Evolutionary conservation across 1,284 basidiomycete genomes (phyloP).

Genomic region (Microbotryum lychnidis-dioicae): DNA sequence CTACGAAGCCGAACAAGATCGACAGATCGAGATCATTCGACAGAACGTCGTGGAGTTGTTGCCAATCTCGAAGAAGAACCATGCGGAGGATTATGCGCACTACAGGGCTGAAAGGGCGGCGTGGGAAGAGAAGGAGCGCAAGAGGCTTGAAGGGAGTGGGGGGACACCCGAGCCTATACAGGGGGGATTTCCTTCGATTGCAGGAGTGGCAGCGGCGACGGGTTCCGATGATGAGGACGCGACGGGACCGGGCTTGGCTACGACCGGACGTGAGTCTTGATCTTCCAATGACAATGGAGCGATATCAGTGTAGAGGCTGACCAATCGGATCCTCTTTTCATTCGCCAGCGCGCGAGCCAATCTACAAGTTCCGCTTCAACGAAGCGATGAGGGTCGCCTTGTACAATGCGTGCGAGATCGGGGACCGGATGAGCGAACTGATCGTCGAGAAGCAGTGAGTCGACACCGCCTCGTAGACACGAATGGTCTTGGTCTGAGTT

Average conservation of each 20-base stretch:
- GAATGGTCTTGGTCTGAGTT: background rate
- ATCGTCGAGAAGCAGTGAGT: slow-evolving; percentile 34
- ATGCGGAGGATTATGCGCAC: slow-evolving; percentile 4
- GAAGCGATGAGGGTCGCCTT: slow-evolving; percentile 27
- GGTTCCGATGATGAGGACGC: no score
- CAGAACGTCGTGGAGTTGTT: slow-evolving; percentile 9
- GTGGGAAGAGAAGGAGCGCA: slow-evolving; percentile 4
- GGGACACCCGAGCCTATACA: slow-evolving; percentile 6
- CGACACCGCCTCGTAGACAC: background rate
- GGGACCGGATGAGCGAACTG: slow-evolving; percentile 25
- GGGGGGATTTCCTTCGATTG: background rate
- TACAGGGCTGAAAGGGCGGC: slow-evolving; percentile 10
- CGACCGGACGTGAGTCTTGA: no score
- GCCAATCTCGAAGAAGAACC: slow-evolving; percentile 13
- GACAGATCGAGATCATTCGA: slow-evolving; percentile 6
- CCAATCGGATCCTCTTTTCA: no score
- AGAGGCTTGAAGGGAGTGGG: background rate
- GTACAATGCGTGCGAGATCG: slow-evolving; percentile 20
- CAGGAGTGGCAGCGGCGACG: background rate
- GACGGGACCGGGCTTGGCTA: no score
- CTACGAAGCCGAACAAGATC: slow-evolving; percentile 10
- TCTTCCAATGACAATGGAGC: no score
- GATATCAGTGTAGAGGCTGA: no score
- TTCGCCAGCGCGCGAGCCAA: slow-evolving; percentile 18
- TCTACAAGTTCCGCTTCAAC: slow-evolving; percentile 31